Evolutionary conservation across 2,329 filamentous ascomycete species (phyloP), one percentile per base, ranked within the genome.

Genomic region (Diaporthe ampelina): DNA sequence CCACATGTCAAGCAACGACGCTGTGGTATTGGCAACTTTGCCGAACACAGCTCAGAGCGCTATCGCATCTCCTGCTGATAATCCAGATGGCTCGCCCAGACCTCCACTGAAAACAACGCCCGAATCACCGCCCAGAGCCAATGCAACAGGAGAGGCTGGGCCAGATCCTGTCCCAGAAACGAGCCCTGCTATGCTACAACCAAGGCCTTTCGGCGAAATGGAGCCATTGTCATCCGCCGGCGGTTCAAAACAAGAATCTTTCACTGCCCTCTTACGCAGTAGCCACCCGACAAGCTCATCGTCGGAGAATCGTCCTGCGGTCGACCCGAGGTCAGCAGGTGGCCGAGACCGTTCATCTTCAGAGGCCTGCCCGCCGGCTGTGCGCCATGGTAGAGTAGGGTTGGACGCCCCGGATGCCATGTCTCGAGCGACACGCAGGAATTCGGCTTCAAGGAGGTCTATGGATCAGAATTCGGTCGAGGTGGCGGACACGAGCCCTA

Each of bases 101-200:
- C 43, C 56, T 43, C 17, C 26, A 26, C 24, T 40, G 61, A 26
- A 63, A 45, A 15, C 40, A 63, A 40, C 40, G 3, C 17, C 59
- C 17, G 15, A 24, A 6, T 24, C 48, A 52, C 17, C 24, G 24
- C 19, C 35, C 72, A 21, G 67, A 26, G 45, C 32, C 24, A 61
- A 54, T 24, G 21, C 32, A 7, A 17, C 19, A 32, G 50, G 21
- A 50, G 61, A 71, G 43, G 24, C 54, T 69, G 74, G 73, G 50
- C 77, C 73, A 48, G 79, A 80, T 19, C 75, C 78, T 6, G 79
- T 81, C 26, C 81, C 80, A 0, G 81, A 81, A 61, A 82, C 81
- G 2, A 82, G 81, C 40, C 81, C 80, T 10, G 65, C 74, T 10
- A 76, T 75, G 15, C 75, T 76, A 8, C 77, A 77, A n/a, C 54